phyloP scores from a whole-genome alignment of 1,139 yeast genomes.

The Blastobotrys malaysiensis region DNA sequence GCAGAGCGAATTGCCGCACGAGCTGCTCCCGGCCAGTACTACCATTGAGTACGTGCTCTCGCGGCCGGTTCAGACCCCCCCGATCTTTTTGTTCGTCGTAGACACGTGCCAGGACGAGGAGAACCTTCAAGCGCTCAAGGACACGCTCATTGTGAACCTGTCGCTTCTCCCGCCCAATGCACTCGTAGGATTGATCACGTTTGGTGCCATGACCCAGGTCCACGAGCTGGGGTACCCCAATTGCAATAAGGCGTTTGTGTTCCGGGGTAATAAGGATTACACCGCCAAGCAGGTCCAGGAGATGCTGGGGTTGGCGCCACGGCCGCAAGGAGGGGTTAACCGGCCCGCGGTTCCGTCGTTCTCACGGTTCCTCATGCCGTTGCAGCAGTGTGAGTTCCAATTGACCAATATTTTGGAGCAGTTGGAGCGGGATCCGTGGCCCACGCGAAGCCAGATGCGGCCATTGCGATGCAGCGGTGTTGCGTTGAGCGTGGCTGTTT shows the following conservation, averaged over 20 bases:
- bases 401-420: slow-evolving; percentile 76
- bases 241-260: slow-evolving; percentile 77
- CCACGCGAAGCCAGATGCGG: slow-evolving; percentile 80
- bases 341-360: slow-evolving; percentile 38
- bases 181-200: slow-evolving; percentile 84
- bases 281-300: slow-evolving; percentile 68
- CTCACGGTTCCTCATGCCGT: slow-evolving; percentile 76
- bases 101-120: slow-evolving; percentile 96
- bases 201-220: slow-evolving; percentile 91
- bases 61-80: slow-evolving; percentile 86
- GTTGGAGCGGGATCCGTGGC: slow-evolving; percentile 85
- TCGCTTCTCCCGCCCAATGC: slow-evolving; percentile 90
- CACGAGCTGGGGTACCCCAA: slow-evolving; percentile 82
- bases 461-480: slow-evolving; percentile 92
- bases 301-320: slow-evolving; percentile 55
- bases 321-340: slow-evolving; percentile 31
- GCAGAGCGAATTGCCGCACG: slow-evolving; percentile 81
- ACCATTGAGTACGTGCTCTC: slow-evolving; percentile 88
- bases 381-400: slow-evolving; percentile 82
- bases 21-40: slow-evolving; percentile 69
- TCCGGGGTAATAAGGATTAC: slow-evolving; percentile 90
- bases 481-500: slow-evolving; percentile 80
- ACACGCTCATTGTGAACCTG: slow-evolving; percentile 74
- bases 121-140: slow-evolving; percentile 83
- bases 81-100: slow-evolving; percentile 85